Conservation (phyloP, 2,329 filamentous ascomycete genomes). For the Trichoderma simmonsii region DNA sequence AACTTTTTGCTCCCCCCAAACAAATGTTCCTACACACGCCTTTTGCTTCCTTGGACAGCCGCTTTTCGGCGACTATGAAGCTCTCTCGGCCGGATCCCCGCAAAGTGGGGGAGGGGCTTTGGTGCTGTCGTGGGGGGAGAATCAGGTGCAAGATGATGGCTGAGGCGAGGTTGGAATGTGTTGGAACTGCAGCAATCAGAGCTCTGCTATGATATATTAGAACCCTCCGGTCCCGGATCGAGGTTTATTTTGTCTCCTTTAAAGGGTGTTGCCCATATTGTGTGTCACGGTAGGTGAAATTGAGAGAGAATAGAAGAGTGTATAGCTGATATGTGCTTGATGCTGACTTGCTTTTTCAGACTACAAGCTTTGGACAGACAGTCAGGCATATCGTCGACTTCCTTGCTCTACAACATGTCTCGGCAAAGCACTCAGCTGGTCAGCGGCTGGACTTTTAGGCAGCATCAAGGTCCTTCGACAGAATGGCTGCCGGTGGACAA, state of each 20-base stretch:
- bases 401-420: neutral
- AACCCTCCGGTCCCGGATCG: no score
- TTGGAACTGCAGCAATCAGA: neutral
- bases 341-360: neutral
- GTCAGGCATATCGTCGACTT: neutral
- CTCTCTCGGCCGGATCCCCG: constrained; percentile 25
- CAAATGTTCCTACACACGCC: neutral
- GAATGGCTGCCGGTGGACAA: constrained; percentile 35
- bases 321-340: neutral
- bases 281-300: neutral
- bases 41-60: neutral
- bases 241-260: neutral
- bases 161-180: neutral
- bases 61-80: constrained; percentile 10
- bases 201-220: neutral
- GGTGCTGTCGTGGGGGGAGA: constrained; percentile 8
- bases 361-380: neutral
- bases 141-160: neutral
- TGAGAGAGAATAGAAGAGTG: neutral
- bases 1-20: constrained; percentile 1
- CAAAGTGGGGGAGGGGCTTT: constrained; percentile 18
- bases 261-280: neutral
- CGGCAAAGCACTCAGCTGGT: constrained; percentile 16
- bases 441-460: constrained; percentile 29
- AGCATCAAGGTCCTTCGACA: constrained; percentile 25